Base-by-base conservation (phyloP, 768 basidiomycete genomes). In the Russula griseocarnosa region DNA sequence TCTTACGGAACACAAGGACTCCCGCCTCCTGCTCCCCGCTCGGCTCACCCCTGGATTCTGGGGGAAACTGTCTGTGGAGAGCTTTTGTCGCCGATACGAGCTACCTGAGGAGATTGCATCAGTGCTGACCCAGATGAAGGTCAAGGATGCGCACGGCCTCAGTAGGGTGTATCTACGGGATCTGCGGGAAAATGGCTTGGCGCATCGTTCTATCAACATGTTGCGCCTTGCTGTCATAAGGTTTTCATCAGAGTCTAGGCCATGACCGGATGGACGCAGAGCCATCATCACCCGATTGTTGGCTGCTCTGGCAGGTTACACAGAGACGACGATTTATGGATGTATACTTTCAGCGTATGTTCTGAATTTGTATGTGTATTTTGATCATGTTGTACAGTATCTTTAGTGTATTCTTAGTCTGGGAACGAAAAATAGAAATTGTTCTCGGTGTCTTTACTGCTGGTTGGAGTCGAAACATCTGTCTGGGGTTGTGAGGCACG, bases 161-260 rank as follows among this genome's bases (percentile, higher is more conserved):
- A 60, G 58, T 1, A 60, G 53, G 53, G 26, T 64, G 22, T 64
- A 60, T 24, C 53, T 60, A 24, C 63, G 47, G 3, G 63, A 64
- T 18, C 32, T 64, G 18, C 46, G 54, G 3, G 38, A 64, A 20
- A 30, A 55, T 14, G 53, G 58, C 1, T 24, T 64, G 42, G 58
- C 36, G 32, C 20, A 40, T n/a, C 47, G 58, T 24, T 55, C 38
- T 24, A 55, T 60, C 53, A 55, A 60, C 50, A 64, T 64, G 63
- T 28, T 64, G 28, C 52, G 58, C 11, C 28, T 64, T 4, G 63
- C 63, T 5, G 63, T 64, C 16, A 44, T 60, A 18, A 59, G 53
- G 22, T 60, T 64, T 53, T 64, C 58, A 28, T 64, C 58, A 28
- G 63, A 64, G n/a, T 64, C 63, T 13, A 60, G 16, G 18, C 58